Percentiles rank a stretch among this genome's conserved stretches.
phyloP scores from a whole-genome alignment of 305 asterid genomes.

The Fraxinus nigra region DNA sequence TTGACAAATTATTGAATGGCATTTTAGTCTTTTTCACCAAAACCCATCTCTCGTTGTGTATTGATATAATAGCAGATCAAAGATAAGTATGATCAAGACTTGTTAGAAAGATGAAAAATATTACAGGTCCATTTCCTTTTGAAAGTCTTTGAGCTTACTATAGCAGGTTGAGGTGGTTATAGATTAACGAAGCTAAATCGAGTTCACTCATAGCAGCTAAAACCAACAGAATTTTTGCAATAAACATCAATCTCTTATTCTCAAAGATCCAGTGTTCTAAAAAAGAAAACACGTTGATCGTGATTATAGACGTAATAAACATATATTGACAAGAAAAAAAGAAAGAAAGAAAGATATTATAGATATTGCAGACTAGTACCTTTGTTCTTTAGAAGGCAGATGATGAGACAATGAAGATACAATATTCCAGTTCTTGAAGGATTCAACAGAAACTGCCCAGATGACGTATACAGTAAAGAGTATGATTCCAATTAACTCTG shows the following conservation, averaged over 20 bases:
- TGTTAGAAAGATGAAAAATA: not conserved
- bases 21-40: not conserved
- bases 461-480: conserved; percentile 43
- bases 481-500: conserved; percentile 65
- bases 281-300: not conserved
- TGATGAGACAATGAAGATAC: conserved; percentile 25
- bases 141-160: not conserved
- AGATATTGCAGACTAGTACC: conserved; percentile 32
- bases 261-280: not conserved
- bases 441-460: conserved; percentile 55
- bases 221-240: not conserved
- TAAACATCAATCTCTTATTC: not conserved
- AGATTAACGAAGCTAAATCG: not conserved
- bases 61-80: not conserved
- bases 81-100: not conserved
- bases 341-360: not conserved
- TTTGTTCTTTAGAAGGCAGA: conserved; percentile 29
- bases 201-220: not conserved
- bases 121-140: not conserved
- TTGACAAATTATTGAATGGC: not conserved
- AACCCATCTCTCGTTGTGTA: not conserved
- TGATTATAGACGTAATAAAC: not conserved
- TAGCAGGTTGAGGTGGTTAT: not conserved
- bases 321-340: not conserved
- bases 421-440: conserved; percentile 30